These are phyloP conservation scores for Stylonectria norvegica DNA, from an alignment of 2,329 filamentous ascomycete genomes.

Conservation along the genomic window DNA sequence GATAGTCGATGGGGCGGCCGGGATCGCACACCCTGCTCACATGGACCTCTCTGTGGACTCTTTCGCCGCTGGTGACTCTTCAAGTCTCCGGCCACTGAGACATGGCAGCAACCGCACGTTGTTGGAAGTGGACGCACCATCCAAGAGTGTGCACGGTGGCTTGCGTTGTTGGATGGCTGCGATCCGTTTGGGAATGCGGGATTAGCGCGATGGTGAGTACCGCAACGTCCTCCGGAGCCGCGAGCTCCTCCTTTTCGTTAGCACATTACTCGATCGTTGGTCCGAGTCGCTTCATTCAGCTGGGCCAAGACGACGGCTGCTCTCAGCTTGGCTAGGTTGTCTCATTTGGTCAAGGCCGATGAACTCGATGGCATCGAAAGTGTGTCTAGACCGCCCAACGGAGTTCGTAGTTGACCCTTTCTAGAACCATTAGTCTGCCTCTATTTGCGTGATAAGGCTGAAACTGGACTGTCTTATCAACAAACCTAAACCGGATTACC, in stretches of 20 bases:
- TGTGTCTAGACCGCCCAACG: not conserved
- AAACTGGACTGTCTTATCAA: constrained; percentile 5
- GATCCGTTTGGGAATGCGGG: constrained; percentile 23
- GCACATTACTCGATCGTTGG: constrained; percentile 5
- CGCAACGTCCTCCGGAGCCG: constrained; percentile 16
- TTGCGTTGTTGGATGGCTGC: constrained; percentile 18
- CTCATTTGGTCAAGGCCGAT: constrained; percentile 6
- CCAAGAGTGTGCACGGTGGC: constrained; percentile 23
- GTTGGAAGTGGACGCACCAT: constrained; percentile 14
- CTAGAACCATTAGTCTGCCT: not conserved
- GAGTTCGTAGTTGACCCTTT: not conserved
- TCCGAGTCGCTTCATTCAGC: constrained; percentile 4
- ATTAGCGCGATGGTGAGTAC: constrained; percentile 27
- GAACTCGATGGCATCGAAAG: not conserved
- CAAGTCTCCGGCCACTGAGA: constrained; percentile 17
- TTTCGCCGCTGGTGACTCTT: constrained; percentile 8
- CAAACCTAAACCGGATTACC: constrained; percentile 1
- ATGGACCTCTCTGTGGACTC: constrained; percentile 6
- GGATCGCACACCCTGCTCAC: not conserved
- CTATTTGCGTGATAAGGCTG: constrained; percentile 18
- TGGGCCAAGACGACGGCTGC: constrained; percentile 3
- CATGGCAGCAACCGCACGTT: constrained; percentile 21
- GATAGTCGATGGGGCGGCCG: constrained; percentile 21
- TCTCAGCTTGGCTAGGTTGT: constrained; percentile 1
- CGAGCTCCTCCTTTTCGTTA: constrained; percentile 20